phyloP scores from a whole-genome alignment of 2,329 filamentous ascomycete genomes.

The Didymella pomorum region DNA sequence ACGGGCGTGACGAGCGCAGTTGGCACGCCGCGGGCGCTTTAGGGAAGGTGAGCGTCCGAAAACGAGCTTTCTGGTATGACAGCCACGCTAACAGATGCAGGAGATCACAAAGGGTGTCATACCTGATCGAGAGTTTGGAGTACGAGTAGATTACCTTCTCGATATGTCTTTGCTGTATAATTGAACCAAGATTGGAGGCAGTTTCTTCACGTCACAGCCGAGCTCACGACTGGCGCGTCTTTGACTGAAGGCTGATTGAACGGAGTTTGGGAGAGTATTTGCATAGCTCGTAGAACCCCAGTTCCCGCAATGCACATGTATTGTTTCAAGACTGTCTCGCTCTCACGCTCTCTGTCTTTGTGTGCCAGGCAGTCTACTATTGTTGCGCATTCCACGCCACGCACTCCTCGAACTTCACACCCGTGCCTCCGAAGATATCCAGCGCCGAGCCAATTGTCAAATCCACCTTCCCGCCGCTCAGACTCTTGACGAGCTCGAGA shows the following conservation, averaged over 20 bases:
- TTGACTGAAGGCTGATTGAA: neutral
- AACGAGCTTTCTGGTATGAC: neutral
- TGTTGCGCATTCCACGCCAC: conserved; percentile 77
- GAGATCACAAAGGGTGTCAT: neutral
- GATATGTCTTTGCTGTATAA: conserved; percentile 33
- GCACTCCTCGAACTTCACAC: conserved; percentile 88
- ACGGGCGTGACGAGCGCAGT: conserved; percentile 45
- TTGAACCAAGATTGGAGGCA: conserved; percentile 19
- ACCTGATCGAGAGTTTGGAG: neutral
- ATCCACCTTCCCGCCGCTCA: conserved; percentile 85
- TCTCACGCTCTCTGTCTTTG: too few relatives aligned
- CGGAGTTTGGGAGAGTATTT: neutral
- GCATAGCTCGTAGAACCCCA: conserved; percentile 17
- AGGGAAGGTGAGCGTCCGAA: conserved; percentile 9
- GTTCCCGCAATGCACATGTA: conserved; percentile 16
- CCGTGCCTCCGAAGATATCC: conserved; percentile 91
- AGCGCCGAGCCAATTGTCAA: conserved; percentile 95
- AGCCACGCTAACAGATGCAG: neutral
- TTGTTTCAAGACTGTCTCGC: neutral
- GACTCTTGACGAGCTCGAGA: conserved; percentile 77
- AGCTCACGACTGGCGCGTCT: neutral
- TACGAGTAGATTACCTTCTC: conserved; percentile 24
- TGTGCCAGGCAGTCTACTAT: too few relatives aligned
- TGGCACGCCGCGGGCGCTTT: conserved; percentile 42
- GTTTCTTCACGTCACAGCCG: neutral